Conservation (phyloP, 371 early-diverging fungal genomes). For the Mucor ambiguus region DNA sequence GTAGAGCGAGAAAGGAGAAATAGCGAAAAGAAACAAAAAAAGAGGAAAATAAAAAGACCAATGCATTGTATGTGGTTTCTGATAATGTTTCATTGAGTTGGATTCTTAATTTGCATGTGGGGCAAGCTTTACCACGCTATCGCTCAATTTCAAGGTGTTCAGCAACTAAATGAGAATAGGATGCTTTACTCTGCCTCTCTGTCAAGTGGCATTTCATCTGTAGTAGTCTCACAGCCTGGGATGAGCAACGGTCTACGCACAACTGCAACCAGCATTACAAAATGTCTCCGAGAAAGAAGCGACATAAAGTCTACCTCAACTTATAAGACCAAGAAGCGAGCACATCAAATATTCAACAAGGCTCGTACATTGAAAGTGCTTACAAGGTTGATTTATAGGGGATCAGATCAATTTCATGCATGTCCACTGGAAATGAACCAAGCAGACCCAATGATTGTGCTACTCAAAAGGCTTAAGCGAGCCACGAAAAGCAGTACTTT, state of each 20-base stretch:
- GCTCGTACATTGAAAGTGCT: neutral
- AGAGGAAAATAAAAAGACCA: neutral
- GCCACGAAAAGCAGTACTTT: constrained; percentile 5
- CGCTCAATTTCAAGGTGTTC: neutral
- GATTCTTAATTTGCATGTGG: neutral
- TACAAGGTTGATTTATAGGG: neutral
- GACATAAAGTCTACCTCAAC: neutral
- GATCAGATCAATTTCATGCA: neutral
- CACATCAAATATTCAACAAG: neutral
- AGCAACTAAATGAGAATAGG: neutral
- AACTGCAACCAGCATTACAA: neutral
- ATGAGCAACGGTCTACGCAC: no score
- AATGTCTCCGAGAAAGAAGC: neutral
- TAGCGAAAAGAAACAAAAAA: neutral
- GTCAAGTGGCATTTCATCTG: neutral
- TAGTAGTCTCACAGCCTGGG: no score
- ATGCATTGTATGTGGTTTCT: neutral
- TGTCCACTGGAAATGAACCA: neutral
- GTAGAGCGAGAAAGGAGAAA: neutral
- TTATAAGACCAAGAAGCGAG: neutral
- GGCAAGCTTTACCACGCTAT: neutral
- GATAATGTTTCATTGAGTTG: neutral
- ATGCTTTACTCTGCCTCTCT: neutral
- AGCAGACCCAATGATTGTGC: neutral
- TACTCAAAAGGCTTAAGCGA: neutral